Conservation (phyloP, 768 basidiomycete genomes). For the Flagelloscypha sp. region DNA sequence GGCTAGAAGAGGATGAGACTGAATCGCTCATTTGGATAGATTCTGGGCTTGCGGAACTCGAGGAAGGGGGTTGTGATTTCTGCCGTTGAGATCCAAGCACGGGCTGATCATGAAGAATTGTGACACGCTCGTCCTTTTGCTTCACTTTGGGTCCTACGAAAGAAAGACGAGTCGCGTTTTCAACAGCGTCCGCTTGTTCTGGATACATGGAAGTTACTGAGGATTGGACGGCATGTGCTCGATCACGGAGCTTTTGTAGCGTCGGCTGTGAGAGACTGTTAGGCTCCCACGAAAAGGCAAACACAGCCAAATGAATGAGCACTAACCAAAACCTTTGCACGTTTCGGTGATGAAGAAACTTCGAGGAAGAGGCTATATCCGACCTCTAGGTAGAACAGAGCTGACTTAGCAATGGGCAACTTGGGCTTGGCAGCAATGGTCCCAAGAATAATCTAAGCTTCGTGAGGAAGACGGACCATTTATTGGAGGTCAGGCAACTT, state of each 20-base stretch:
- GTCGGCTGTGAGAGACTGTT: constrained; percentile 39
- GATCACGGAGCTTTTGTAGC: constrained; percentile 45
- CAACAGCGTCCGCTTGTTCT: too few species aligned
- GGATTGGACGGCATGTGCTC: constrained; percentile 37
- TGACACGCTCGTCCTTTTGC: too few species aligned
- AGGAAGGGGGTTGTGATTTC: too few species aligned
- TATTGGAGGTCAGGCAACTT: too few species aligned
- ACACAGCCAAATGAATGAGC: not conserved
- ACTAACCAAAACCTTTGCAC: constrained; percentile 53
- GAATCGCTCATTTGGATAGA: too few species aligned
- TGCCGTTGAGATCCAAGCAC: too few species aligned
- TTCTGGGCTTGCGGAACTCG: too few species aligned
- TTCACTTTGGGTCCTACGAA: too few species aligned
- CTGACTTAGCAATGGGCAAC: constrained; percentile 58
- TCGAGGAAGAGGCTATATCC: constrained; percentile 49
- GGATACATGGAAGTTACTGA: too few species aligned
- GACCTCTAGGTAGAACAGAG: constrained; percentile 58
- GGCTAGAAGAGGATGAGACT: too few species aligned
- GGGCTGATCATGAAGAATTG: too few species aligned
- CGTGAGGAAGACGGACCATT: constrained; percentile 1
- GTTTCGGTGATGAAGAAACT: constrained; percentile 44
- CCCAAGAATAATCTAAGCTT: constrained; percentile 53
- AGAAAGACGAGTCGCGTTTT: too few species aligned
- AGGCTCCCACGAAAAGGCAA: constrained; percentile 2
- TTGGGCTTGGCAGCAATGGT: constrained; percentile 58